Base-by-base conservation (phyloP, 1,284 basidiomycete genomes). In the Heimioporus punctisporus region DNA sequence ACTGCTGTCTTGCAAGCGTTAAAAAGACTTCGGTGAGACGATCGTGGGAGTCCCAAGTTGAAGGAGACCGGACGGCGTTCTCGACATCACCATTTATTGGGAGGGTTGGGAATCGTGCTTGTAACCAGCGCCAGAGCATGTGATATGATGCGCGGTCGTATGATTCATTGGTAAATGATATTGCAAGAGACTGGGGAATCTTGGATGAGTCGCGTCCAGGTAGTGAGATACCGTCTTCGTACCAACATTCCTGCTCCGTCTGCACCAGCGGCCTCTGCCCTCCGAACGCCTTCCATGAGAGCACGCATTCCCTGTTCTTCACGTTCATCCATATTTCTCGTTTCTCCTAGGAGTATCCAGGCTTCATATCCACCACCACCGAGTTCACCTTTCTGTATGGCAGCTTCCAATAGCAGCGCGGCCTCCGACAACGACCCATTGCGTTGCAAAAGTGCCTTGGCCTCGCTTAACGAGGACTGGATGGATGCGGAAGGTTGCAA, bases 131-230 rank as follows among this genome's bases (percentile, higher is more conserved):
- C 56, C 97, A 84, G 25, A 99, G 83, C 74, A 92, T 95, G 2
- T 88, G 78, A 65, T 98, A 87, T 3, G 97, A 92, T 3, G 90
- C 95, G 9, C 90, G 81, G 65, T 99, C 97, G 66, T 90, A 91
- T 0, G 88, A 88, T 76, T 99, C 97, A 69, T 99, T 99, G 46
- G 96, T 98, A 73, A 95, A 99, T 6, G 94, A 95, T 61, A 98
- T 97, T 5, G 97, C 96, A 21, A 99, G 83, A 6, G 93, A 93
- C 94, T 96, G 57, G 56, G 25, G 51, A 51, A 24, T 31, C n/a
- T 30, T 40, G 21, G 28, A 50, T 56, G 44, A 48, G 34, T 41
- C 40, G 31, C 40, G 17, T 51, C 14, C 52, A n/a, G 14, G 23
- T 56, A 12, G 24, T 39, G 39, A 34, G 37, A 54, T 30, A 27